phyloP scores from a whole-genome alignment of 2,329 filamentous ascomycete species.

The Aspergillus uvarum region DNA sequence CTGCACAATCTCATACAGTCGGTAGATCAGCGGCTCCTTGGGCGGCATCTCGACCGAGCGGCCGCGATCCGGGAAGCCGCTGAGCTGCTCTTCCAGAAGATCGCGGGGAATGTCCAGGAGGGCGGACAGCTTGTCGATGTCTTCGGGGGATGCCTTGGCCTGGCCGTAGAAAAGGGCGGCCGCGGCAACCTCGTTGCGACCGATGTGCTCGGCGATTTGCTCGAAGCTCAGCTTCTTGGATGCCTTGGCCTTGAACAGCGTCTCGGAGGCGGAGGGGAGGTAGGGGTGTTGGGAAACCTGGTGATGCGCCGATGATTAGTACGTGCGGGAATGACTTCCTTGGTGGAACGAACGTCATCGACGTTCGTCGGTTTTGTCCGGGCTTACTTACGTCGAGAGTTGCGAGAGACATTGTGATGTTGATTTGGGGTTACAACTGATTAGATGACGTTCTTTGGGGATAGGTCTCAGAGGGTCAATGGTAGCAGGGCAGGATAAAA shows the following conservation, averaged over 20 bases:
- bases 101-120: constrained; percentile 62
- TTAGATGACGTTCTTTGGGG: neutral
- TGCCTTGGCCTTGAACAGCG: constrained; percentile 80
- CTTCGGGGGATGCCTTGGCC: constrained; percentile 68
- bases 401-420: constrained; percentile 43
- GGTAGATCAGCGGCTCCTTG: constrained; percentile 82
- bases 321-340: neutral
- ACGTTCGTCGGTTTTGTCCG: neutral
- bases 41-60: constrained; percentile 78
- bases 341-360: neutral
- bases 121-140: constrained; percentile 65
- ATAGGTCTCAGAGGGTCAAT: neutral
- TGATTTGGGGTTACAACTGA: neutral
- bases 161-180: constrained; percentile 92
- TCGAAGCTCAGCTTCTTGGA: constrained; percentile 74
- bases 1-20: constrained; percentile 90
- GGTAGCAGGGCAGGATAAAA: neutral
- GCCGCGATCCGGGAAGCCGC: constrained; percentile 77
- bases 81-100: constrained; percentile 61
- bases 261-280: constrained; percentile 68
- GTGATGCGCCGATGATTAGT: constrained; percentile 7
- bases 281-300: constrained; percentile 48
- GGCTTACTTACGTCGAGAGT: constrained; percentile 42
- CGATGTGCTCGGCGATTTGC: constrained; percentile 69
- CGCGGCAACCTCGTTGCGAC: constrained; percentile 77